Evolutionary conservation across 208 protist species (phyloP).

Genomic region (Acanthamoeba sp.): DNA sequence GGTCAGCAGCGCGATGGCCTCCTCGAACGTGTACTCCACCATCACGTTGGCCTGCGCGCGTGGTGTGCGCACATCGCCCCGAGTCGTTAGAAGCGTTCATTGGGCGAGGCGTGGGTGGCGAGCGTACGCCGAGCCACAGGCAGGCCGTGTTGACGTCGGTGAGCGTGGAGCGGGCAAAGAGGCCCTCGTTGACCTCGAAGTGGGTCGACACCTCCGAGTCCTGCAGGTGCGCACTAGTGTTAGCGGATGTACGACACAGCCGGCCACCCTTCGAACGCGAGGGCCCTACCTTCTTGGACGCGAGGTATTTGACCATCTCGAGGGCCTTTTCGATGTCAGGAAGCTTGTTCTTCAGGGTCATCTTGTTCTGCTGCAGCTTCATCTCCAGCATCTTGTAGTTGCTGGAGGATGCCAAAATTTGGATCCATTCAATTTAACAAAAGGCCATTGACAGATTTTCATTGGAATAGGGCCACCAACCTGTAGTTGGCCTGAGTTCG

Average conservation of each 20-base stretch:
- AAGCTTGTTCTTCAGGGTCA: slow-evolving; percentile 93
- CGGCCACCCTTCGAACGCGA: too few relatives aligned
- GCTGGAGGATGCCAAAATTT: neutral
- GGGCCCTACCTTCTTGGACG: slow-evolving; percentile 85
- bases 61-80: slow-evolving; percentile 87
- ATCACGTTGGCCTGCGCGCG: slow-evolving; percentile 97
- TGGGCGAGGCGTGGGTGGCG: neutral
- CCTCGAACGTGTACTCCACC: slow-evolving; percentile 97
- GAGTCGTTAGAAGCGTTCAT: neutral
- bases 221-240: neutral
- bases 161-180: slow-evolving; percentile 93
- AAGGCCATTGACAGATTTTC: too few relatives aligned
- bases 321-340: slow-evolving; percentile 95
- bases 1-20: slow-evolving; percentile 93
- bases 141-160: slow-evolving; percentile 63
- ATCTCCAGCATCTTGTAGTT: slow-evolving; percentile 96
- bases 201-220: slow-evolving; percentile 88
- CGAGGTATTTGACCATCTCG: slow-evolving; percentile 91
- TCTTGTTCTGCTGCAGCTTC: slow-evolving; percentile 92
- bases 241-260: too few relatives aligned
- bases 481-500: slow-evolving; percentile 93
- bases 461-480: neutral
- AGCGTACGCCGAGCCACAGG: slow-evolving; percentile 71
- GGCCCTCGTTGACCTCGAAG: slow-evolving; percentile 93
- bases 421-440: neutral